Percentiles rank a stretch among this genome's conserved stretches.
phyloP scores from a whole-genome alignment of 805 yeast genomes.

The Nakazawaea peltata region DNA sequence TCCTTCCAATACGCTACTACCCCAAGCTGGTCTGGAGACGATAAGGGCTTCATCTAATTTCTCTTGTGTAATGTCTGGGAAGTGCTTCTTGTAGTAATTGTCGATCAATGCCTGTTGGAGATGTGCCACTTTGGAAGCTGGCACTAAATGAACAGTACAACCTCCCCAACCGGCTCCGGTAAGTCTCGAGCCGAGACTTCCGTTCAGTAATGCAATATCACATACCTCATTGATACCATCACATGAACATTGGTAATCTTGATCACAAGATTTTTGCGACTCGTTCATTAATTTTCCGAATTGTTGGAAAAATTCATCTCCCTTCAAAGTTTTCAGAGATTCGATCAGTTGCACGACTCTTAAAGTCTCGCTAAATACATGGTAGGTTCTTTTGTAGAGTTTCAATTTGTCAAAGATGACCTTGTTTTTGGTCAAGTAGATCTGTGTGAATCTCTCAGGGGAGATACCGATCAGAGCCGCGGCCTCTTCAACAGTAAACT shows the following conservation, averaged over 20 bases:
- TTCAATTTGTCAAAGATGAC: slow-evolving; percentile 50
- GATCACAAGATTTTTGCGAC: slow-evolving; percentile 46
- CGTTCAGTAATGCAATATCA: slow-evolving; percentile 42
- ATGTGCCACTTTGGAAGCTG: slow-evolving; percentile 28
- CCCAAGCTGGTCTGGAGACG: slow-evolving; percentile 47
- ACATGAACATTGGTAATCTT: slow-evolving; percentile 46
- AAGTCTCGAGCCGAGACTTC: slow-evolving; percentile 60
- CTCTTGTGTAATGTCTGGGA: slow-evolving; percentile 38
- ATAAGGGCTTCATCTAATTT: slow-evolving; percentile 44
- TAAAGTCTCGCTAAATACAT: slow-evolving; percentile 54
- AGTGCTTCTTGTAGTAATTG: slow-evolving; percentile 41
- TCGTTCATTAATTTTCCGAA: slow-evolving; percentile 53
- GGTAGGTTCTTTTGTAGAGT: slow-evolving; percentile 50
- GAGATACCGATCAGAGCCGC: slow-evolving; percentile 34
- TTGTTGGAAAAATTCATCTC: slow-evolving; percentile 26
- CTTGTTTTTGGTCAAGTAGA: slow-evolving; percentile 43
- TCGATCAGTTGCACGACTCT: slow-evolving; percentile 44
- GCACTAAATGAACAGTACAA: slow-evolving; percentile 56
- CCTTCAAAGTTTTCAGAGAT: slow-evolving; percentile 14
- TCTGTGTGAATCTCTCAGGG: slow-evolving; percentile 31
- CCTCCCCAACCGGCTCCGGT: slow-evolving; percentile 84
- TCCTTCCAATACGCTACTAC: slow-evolving; percentile 27
- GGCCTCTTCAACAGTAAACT: slow-evolving; percentile 43
- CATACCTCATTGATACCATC: slow-evolving; percentile 47
- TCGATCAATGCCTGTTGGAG: slow-evolving; percentile 35